Percentiles rank a stretch among this genome's conserved stretches.
Conservation (phyloP, 805 yeast genomes). For the Metschnikowia orientalis region DNA sequence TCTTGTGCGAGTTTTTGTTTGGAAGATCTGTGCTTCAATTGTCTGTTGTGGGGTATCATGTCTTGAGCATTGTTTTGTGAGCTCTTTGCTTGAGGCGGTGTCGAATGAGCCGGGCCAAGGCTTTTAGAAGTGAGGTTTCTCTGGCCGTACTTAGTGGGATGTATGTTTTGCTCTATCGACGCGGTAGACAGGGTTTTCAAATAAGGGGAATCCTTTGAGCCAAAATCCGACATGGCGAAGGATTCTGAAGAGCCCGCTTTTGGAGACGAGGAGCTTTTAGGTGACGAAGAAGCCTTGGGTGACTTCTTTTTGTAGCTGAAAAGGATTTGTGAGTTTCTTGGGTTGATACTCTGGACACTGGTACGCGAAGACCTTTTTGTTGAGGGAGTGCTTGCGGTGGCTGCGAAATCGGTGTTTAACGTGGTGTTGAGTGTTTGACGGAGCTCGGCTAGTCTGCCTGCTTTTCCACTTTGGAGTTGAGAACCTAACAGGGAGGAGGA, state of each 20-base stretch:
- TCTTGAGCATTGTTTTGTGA: no score
- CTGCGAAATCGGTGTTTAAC: background rate
- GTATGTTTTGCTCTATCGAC: slow-evolving; percentile 10
- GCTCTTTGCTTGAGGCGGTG: slow-evolving; percentile 3
- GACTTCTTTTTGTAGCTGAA: slow-evolving; percentile 29
- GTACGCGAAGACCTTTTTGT: slow-evolving; percentile 2
- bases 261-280: slow-evolving; percentile 5
- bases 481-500: slow-evolving; percentile 19
- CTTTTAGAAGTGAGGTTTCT: slow-evolving; percentile 11
- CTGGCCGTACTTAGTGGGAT: slow-evolving; percentile 13
- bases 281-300: slow-evolving; percentile 4
- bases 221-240: slow-evolving; percentile 6
- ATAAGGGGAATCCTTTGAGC: slow-evolving; percentile 22
- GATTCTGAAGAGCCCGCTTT: background rate
- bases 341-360: slow-evolving; percentile 17
- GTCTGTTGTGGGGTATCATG: no score
- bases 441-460: slow-evolving; percentile 24
- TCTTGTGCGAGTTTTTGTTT: no score
- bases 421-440: slow-evolving; percentile 15
- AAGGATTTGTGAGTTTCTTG: slow-evolving; percentile 31
- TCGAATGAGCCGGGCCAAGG: slow-evolving; percentile 2
- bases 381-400: background rate
- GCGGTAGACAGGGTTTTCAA: slow-evolving; percentile 13
- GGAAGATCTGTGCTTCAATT: no score
- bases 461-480: slow-evolving; percentile 23